Evolutionary conservation across 345 rosid species (phyloP).

Genomic region (Citrus cavaleriei): DNA sequence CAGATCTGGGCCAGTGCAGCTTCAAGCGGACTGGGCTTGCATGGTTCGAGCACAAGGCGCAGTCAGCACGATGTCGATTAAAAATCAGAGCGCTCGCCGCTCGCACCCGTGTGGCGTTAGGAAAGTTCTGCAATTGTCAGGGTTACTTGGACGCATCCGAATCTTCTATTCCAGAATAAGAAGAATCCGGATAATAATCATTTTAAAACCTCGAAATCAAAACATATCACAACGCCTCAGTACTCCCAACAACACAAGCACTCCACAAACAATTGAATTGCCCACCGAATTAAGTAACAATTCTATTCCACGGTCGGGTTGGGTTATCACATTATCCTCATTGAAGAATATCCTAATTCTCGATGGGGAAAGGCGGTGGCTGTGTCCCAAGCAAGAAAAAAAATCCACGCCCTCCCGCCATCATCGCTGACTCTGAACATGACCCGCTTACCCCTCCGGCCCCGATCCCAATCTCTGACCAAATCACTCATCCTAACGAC

Average conservation of each 20-base stretch:
- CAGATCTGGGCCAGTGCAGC: neutral
- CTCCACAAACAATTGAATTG: neutral
- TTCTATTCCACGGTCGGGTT: neutral
- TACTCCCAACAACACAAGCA: neutral
- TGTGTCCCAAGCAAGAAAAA: conserved; percentile 94
- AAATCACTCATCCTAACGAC: neutral
- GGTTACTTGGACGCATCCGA: neutral
- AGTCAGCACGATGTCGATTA: too few relatives aligned
- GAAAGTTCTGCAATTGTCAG: neutral
- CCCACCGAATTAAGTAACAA: neutral
- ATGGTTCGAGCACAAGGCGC: neutral
- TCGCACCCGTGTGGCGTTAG: too few relatives aligned
- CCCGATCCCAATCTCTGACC: conserved; percentile 45
- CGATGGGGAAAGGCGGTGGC: conserved; percentile 96
- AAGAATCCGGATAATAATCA: neutral
- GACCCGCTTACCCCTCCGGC: conserved; percentile 9
- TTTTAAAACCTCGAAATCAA: neutral
- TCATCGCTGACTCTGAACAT: conserved; percentile 20
- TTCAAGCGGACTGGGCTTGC: neutral
- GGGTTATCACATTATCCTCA: neutral
- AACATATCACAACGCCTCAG: neutral
- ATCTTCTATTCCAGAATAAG: neutral
- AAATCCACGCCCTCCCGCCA: conserved; percentile 38
- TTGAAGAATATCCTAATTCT: conserved; percentile 4
- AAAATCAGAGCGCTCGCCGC: too few relatives aligned